phyloP scores from a whole-genome alignment of 2,329 filamentous ascomycete species.

The Emergomyces orientalis region DNA sequence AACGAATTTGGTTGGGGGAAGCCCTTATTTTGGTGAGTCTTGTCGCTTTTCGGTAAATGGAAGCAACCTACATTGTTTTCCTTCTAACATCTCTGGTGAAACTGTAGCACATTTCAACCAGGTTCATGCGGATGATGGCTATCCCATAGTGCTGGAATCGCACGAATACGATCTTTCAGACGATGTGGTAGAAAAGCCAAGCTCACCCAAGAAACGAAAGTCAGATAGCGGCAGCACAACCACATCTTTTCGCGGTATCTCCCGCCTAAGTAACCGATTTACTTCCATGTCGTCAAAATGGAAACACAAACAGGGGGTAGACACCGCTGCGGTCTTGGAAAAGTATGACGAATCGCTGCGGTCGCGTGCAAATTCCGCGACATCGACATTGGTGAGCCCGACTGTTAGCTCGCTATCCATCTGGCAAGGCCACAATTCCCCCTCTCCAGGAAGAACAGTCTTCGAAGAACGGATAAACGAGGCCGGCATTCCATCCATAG shows the following conservation, averaged over 20 bases:
- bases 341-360: slow-evolving; percentile 26
- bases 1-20: slow-evolving; percentile 42
- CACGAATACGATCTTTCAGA: slow-evolving; percentile 45
- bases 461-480: slow-evolving; percentile 47
- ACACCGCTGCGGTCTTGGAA: slow-evolving; percentile 24
- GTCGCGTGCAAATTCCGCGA: slow-evolving; percentile 36
- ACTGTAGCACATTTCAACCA: slow-evolving; percentile 31
- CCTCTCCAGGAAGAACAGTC: slow-evolving; percentile 55
- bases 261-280: slow-evolving; percentile 59
- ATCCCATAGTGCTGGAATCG: slow-evolving; percentile 24
- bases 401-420: slow-evolving; percentile 29
- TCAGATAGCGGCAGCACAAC: slow-evolving; percentile 34
- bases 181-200: slow-evolving; percentile 53
- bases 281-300: slow-evolving; percentile 58
- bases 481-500: slow-evolving; percentile 43
- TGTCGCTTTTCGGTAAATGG: not conserved
- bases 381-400: slow-evolving; percentile 32
- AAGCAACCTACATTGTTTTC: slow-evolving; percentile 9
- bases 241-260: slow-evolving; percentile 40
- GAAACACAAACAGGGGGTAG: slow-evolving; percentile 32
- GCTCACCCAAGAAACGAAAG: slow-evolving; percentile 46
- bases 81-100: slow-evolving; percentile 11
- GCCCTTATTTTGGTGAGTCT: slow-evolving; percentile 66
- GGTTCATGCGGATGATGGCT: slow-evolving; percentile 21
- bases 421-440: slow-evolving; percentile 47